Evolutionary conservation across 2,329 filamentous ascomycete species (phyloP), one percentile per base, ranked within the genome.

Genomic region (Didymella sp.): DNA sequence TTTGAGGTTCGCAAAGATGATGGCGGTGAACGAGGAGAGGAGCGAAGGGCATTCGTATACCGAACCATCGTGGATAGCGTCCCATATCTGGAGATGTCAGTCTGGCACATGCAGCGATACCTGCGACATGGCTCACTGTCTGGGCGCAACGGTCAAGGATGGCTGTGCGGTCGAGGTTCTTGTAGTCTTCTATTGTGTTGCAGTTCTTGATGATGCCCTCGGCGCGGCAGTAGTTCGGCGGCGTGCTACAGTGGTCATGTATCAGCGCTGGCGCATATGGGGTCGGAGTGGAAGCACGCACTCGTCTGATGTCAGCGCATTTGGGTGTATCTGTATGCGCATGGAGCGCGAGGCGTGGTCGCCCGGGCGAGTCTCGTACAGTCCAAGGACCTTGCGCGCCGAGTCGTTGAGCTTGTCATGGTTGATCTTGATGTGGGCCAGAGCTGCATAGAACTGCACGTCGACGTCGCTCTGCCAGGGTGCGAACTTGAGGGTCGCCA

Each of bases 341-440:
- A 90, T 91, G 65, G 91, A 95, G 51, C 89, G 84, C 66, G 89
- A 88, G 0, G 91, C 87, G 35, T 87, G 79, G 66, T 91, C 89
- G 38, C 82, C 81, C 11, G 87, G 81, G 40, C 89, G 89, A 64
- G 95, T 87, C 77, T 97, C 92, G 75, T 99, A 99, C 40, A 96
- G 79, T 4, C 95, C 95, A 27, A 96, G 83, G 2, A 98, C 84
- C 58, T 89, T 88, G 41, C 94, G 90, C 22, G 92, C 90, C 9
- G 93, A 96, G 76, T 96, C 94, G 79, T 97, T 91, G 48, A 99
- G 90, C 79, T 93, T 96, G 80, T 97, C 95, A 84, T 96, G 89
- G 76, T 98, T 92, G 74, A 99, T 92, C 79, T 99, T 99, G 64
- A 89, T 90, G 6, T 89, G 87, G 58, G 96, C 95, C n/a, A 99